Base-by-base conservation (phyloP, 2,329 filamentous ascomycete genomes). In the Xylariales sp. region DNA sequence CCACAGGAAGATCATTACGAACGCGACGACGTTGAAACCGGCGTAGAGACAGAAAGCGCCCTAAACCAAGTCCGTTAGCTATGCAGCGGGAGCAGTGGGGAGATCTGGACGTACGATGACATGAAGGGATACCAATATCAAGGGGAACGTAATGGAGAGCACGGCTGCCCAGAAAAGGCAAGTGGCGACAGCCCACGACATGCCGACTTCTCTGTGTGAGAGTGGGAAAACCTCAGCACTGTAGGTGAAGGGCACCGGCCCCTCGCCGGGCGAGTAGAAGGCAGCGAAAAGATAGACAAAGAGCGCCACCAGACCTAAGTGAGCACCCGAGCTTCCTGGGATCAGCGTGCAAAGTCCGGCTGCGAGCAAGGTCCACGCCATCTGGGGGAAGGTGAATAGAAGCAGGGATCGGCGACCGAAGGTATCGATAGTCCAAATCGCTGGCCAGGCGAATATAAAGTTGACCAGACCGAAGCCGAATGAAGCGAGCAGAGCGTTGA, bases 391-490 rank as follows among this genome's bases (percentile, higher is more conserved):
- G 3, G 80, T 84, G 58, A 84, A 82, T 1, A 82, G 63, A 2
- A 83, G 67, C 12, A 84, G 65, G 12, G 74, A 64, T 24, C 80
- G 72, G 24, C 80, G 75, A n/a, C 80, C 80, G 47, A 74, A 82
- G 0, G 78, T 83, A 53, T 84, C 80, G 46, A 84, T 84, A 1
- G 80, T 84, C 68, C 72, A 79, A 48, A 82, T 67, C 4, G 79
- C 78, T 0, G 78, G 79, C 60, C 77, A 78, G n/a, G 78, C 76
- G 47, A 82, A 83, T 35, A 83, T 44, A 57, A 81, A 82, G 61
- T 83, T 84, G 45, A 83, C 68, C 16, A 80, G 57, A 37, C 81
- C 81, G 51, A 83, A 84, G 6, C 80, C 80, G 57, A 78, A 78
- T 0, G 80, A 83, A 4, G 76, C 77, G 25, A 79, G 67, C 12